Conservation (phyloP, 306 rosid genomes). For the Prunus padus region DNA sequence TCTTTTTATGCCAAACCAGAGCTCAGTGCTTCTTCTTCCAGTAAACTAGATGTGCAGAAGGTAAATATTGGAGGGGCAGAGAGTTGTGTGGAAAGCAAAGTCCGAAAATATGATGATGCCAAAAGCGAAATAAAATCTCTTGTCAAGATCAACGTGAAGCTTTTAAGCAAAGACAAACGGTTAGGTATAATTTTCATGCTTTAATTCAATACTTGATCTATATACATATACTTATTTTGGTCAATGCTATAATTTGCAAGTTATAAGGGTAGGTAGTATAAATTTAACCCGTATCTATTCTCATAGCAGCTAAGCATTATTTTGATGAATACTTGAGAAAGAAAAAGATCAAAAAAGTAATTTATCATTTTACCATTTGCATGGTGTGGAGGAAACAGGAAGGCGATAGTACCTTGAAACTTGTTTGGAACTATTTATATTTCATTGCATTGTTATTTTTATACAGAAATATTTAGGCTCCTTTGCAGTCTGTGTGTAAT, state of each 20-base stretch:
- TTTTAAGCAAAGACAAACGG: constrained; percentile 45
- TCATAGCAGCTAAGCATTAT: background rate
- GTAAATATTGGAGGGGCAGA: constrained; percentile 21
- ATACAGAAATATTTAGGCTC: background rate
- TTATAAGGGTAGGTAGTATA: no score
- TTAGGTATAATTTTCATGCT: constrained; percentile 41
- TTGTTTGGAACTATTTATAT: no score
- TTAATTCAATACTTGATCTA: background rate
- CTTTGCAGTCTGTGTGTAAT: background rate
- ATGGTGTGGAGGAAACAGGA: no score
- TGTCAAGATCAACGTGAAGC: constrained; percentile 73
- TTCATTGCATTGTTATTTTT: no score
- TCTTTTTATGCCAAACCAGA: constrained; percentile 5
- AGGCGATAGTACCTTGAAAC: no score
- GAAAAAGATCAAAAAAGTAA: no score
- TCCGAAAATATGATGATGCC: constrained; percentile 32
- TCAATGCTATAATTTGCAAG: background rate
- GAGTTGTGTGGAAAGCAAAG: constrained; percentile 20
- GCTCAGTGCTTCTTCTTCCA: constrained; percentile 20
- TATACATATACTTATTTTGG: background rate
- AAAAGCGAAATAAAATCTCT: constrained; percentile 70
- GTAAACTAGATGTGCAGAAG: constrained; percentile 9
- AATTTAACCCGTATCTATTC: background rate
- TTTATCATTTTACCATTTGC: no score
- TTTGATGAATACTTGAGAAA: no score